Evolutionary conservation across 75 land plant genomes (phyloP).

Genomic region (Chamaecyparis obtusa): DNA sequence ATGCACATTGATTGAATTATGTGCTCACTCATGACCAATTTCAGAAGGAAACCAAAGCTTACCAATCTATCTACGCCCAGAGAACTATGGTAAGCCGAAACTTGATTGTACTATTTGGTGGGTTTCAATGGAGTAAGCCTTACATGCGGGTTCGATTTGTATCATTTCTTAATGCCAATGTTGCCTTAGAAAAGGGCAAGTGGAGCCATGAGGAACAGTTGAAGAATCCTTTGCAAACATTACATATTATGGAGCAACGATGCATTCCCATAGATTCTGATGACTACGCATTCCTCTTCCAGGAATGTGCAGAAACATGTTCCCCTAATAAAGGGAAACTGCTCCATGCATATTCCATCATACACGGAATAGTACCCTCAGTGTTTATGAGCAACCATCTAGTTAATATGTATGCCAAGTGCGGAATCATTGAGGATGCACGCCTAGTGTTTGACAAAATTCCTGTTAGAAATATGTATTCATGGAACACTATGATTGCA

Average conservation of each 20-base stretch:
- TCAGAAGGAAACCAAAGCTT: background rate
- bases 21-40: background rate
- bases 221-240: background rate
- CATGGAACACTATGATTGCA: conserved; percentile 35
- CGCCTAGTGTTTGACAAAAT: conserved; percentile 25
- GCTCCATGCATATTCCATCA: conserved; percentile 28
- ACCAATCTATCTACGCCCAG: background rate
- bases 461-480: conserved; percentile 22
- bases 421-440: conserved; percentile 19
- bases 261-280: background rate
- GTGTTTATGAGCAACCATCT: conserved; percentile 37
- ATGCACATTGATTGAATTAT: background rate
- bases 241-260: background rate
- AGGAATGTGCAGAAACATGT: background rate
- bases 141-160: background rate
- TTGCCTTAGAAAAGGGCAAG: background rate
- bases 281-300: background rate
- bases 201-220: background rate
- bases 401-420: conserved; percentile 40
- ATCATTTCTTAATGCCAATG: background rate
- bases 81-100: background rate
- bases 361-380: background rate
- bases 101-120: background rate
- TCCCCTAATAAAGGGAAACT: conserved; percentile 13
- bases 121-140: background rate